Evolutionary conservation across 108 stramenopile genomes (phyloP), one percentile per base, ranked within the genome.

Genomic region (Licmophora abbreviata): DNA sequence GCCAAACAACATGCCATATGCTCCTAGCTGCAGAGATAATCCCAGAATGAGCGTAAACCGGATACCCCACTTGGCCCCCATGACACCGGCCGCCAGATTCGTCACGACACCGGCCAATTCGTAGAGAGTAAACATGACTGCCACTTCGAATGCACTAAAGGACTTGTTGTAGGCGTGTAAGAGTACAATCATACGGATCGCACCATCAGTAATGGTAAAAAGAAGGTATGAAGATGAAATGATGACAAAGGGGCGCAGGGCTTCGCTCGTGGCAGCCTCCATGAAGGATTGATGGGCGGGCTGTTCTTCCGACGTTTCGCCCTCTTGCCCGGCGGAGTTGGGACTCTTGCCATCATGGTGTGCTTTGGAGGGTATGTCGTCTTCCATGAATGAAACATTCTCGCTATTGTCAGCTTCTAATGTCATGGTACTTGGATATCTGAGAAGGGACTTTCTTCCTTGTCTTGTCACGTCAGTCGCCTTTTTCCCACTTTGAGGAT

Each of bases 131-230:
- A 96, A 96, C 90, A 94, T 96, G 69, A 93, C 54, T 8, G 95
- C 83, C 7, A 96, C 91, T 54, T 94, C 68, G 35, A 96, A 51
- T 0, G 95, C 90, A 9, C 89, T 83, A 56, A 96, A 96, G 26
- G 69, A 70, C 36, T 86, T 85, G 57, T 86, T 83, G 79, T 92
- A 94, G 8, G 95, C 95, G 51, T 94, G 88, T 41, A 93, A 71
- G 20, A 96, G 69, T 6, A 94, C 92, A 55, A 94, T 92, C 82
- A 94, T 85, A 11, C 95, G 83, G 45, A 96, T 80, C 46, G 95
- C 95, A 7, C 95, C 95, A 67, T 96, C 95, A 2, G 95, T 96
- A 48, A 96, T 69, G 6, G 95, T 96, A 62, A 89, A 96, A 15
- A 93, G 71, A 26, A 93, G 80, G 50, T 96, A 94, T 41, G 79